A percentile compares a stretch with the other conserved stretches of the same genome.
These are phyloP conservation scores for Monosporozyma yasuniensis DNA, from an alignment of 805 yeast genomes.

Conservation along the genomic window DNA sequence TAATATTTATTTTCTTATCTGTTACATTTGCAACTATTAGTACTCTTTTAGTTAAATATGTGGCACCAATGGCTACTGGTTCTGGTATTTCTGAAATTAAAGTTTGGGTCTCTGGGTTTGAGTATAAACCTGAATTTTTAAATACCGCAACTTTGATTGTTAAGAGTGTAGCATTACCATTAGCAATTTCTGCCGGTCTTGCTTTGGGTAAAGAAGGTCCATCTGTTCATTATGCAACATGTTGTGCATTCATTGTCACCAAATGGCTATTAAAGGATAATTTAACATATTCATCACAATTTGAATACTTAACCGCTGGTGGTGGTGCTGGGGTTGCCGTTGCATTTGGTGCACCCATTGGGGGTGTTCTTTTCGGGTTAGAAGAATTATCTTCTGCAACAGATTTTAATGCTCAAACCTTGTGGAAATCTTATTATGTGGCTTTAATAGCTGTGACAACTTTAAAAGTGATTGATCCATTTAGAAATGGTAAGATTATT, in stretches of 20 bases:
- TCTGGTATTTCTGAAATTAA: slow-evolving; percentile 96
- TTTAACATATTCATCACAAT: slow-evolving; percentile 25
- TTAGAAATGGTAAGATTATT: slow-evolving; percentile 89
- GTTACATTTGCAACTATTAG: slow-evolving; percentile 54
- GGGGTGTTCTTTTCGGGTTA: slow-evolving; percentile 87
- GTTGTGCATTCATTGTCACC: slow-evolving; percentile 81
- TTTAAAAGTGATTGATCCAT: slow-evolving; percentile 76
- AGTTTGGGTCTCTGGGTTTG: slow-evolving; percentile 86
- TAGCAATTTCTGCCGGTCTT: slow-evolving; percentile 87
- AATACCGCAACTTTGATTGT: slow-evolving; percentile 62
- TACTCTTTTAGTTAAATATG: slow-evolving; percentile 55
- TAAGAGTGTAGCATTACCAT: slow-evolving; percentile 74
- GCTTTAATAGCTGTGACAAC: slow-evolving; percentile 81
- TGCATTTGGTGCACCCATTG: slow-evolving; percentile 94
- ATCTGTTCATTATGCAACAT: slow-evolving; percentile 93
- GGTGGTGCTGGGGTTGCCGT: slow-evolving; percentile 98
- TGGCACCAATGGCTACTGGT: slow-evolving; percentile 91
- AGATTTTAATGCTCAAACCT: slow-evolving; percentile 61
- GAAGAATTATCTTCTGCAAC: slow-evolving; percentile 75
- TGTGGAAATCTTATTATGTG: slow-evolving; percentile 90
- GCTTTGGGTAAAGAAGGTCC: slow-evolving; percentile 98
- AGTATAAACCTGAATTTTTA: slow-evolving; percentile 60
- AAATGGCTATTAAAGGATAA: slow-evolving; percentile 37
- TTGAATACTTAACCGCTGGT: slow-evolving; percentile 63
- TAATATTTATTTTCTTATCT: slow-evolving; percentile 51